phyloP scores from a whole-genome alignment of 805 yeast genomes.

The Spathaspora boniae region DNA sequence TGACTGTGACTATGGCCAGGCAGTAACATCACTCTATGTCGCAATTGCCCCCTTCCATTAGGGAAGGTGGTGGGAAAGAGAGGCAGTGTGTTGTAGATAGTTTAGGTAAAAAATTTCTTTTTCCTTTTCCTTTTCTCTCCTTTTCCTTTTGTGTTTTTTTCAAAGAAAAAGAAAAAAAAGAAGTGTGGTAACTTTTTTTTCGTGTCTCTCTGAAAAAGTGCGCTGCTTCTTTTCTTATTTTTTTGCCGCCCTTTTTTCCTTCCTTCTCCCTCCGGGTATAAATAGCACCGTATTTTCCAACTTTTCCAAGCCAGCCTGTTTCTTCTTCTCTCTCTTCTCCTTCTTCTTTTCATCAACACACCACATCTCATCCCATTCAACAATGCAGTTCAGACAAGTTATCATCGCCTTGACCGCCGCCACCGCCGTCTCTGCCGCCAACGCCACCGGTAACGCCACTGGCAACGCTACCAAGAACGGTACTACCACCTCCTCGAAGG shows the following conservation, averaged over 20 bases:
- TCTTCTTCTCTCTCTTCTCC: conserved; percentile 3
- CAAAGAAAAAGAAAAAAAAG: not conserved
- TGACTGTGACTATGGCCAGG: no score
- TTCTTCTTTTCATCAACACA: conserved; percentile 3
- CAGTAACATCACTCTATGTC: no score
- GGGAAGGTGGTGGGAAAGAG: no score
- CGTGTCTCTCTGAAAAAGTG: not conserved
- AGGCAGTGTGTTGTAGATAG: no score
- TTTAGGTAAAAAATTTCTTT: no score
- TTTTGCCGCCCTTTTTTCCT: not conserved
- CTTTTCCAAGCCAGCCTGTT: no score
- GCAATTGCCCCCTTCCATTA: no score
- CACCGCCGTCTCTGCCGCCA: conserved; percentile 44
- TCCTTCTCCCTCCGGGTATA: conserved; percentile 5
- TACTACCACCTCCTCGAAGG: conserved; percentile 32
- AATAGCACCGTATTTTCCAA: conserved; percentile 3
- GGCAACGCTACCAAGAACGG: conserved; percentile 39
- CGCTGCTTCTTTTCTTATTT: not conserved
- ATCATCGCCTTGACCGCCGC: conserved; percentile 67
- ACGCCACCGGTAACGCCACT: conserved; percentile 55
- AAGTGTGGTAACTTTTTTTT: not conserved
- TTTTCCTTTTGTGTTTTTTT: conserved; percentile 3
- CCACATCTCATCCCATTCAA: conserved; percentile 10
- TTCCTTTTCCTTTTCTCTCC: not conserved
- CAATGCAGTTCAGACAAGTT: conserved; percentile 73